Base-by-base conservation (phyloP, 2,329 filamentous ascomycete genomes). In the Clarireedia monteithiana region DNA sequence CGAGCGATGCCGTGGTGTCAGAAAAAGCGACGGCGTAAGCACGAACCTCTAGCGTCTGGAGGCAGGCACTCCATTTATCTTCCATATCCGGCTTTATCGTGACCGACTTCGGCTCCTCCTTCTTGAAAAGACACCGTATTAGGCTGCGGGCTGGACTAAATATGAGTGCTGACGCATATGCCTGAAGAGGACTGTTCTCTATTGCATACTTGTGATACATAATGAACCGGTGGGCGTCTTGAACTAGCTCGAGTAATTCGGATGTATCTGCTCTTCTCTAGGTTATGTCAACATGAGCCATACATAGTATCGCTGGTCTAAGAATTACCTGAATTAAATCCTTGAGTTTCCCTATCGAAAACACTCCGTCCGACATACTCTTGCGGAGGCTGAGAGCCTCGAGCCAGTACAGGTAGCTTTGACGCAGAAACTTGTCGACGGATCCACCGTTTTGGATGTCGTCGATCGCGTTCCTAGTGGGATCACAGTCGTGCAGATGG, bases 401-500 rank as follows among this genome's bases (percentile, higher is more conserved):
- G 24, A 71, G 61, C 70, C 68, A 72, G 56, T 72, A 64, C 0
- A 72, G 65, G 48, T 70, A 55, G 57, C 71, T 65, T 45, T 55
- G 48, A 52, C 64, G 50, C 5, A 72, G 63, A 57, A 72, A 72
- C 5, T 26, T 14, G 26, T 48, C 6, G 46, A 30, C 34, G 34
- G 34, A 15, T 7, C 34, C 34, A 38, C 7, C 34, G 34, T 38
- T 15, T 15, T 38, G 34, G 34, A 38, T 9, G 15, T 38, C 34
- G 7, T 38, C 34, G 34, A 17, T 17, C 34, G 15, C 34, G 34
- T 38, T 38, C 34, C 34, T 17, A 17, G 17, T 17, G 17, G 34
- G 7, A 38, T 38, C 34, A 15, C 34, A 17, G 17, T 17, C 17
- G 17, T 38, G 71, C 63, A 12, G 72, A n/a, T 48, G 46, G 12